These are phyloP conservation scores for Paracamarosporium sp. DNA, from an alignment of 2,329 filamentous ascomycete genomes.

Conservation along the genomic window DNA sequence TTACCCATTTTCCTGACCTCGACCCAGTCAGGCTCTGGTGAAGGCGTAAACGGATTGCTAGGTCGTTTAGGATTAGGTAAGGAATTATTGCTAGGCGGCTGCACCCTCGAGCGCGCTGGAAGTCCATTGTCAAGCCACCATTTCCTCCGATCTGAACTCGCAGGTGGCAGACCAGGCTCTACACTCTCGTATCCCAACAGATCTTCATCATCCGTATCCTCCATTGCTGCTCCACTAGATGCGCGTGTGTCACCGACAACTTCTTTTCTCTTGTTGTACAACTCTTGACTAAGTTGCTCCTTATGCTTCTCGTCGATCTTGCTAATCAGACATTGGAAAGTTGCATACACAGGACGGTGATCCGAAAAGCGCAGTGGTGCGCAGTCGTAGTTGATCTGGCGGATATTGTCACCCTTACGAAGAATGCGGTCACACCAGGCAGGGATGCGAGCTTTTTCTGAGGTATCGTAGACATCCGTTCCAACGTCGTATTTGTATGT, in stretches of 20 bases:
- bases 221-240: constrained; percentile 54
- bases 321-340: constrained; percentile 83
- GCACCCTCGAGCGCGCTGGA: constrained; percentile 75
- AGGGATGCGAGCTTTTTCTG: constrained; percentile 92
- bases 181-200: constrained; percentile 82
- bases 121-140: constrained; percentile 73
- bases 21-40: constrained; percentile 85
- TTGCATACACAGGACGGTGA: constrained; percentile 92
- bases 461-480: constrained; percentile 88
- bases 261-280: constrained; percentile 73
- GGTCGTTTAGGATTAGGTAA: constrained; percentile 75
- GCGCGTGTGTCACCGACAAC: constrained; percentile 71
- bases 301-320: constrained; percentile 78
- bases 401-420: constrained; percentile 81
- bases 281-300: constrained; percentile 72
- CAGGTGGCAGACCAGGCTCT: constrained; percentile 74
- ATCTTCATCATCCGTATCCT: constrained; percentile 78
- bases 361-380: constrained; percentile 90
- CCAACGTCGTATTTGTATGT: constrained; percentile 97
- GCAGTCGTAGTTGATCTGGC: constrained; percentile 81
- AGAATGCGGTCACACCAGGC: constrained; percentile 97
- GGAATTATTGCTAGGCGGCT: constrained; percentile 68
- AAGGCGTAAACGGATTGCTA: constrained; percentile 80
- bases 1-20: constrained; percentile 43
- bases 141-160: constrained; percentile 67